These are phyloP conservation scores for Otatea glauca DNA, from an alignment of 176 grass and related monocot species.

Conservation along the genomic window DNA sequence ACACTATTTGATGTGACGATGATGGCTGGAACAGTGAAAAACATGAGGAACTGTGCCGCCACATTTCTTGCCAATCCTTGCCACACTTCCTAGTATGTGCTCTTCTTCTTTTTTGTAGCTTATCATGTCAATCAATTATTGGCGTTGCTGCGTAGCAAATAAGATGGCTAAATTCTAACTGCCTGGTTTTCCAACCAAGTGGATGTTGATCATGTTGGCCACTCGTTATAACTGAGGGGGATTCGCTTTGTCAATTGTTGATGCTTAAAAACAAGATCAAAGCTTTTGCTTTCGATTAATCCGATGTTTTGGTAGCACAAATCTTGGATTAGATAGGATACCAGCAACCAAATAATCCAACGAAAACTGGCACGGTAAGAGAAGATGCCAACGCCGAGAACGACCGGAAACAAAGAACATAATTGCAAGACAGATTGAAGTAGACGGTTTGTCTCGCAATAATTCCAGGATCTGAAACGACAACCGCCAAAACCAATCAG, in stretches of 20 bases:
- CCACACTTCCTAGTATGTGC: not conserved
- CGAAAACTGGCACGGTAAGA: not conserved
- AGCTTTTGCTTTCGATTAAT: not conserved
- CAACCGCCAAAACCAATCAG: not conserved
- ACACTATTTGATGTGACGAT: slow-evolving; percentile 1
- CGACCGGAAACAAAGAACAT: not conserved
- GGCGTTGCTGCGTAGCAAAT: not conserved
- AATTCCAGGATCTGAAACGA: slow-evolving; percentile 10
- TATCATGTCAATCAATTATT: not conserved
- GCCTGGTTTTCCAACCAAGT: not conserved
- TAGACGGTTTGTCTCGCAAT: not conserved
- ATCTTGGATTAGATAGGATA: not conserved
- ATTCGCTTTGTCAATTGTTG: not conserved
- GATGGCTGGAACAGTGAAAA: not conserved
- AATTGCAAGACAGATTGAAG: not conserved
- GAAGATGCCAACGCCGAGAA: not conserved
- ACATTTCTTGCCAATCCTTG: not conserved
- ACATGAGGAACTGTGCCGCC: not conserved
- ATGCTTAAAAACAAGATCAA: not conserved
- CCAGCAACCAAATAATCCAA: not conserved
- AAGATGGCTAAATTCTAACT: not conserved
- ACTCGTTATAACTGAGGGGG: not conserved
- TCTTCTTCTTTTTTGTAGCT: not conserved
- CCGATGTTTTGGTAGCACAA: not conserved
- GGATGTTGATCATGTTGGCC: not conserved